Evolutionary conservation across 441 rosid genomes (phyloP).

Genomic region (Viola pubescens): DNA sequence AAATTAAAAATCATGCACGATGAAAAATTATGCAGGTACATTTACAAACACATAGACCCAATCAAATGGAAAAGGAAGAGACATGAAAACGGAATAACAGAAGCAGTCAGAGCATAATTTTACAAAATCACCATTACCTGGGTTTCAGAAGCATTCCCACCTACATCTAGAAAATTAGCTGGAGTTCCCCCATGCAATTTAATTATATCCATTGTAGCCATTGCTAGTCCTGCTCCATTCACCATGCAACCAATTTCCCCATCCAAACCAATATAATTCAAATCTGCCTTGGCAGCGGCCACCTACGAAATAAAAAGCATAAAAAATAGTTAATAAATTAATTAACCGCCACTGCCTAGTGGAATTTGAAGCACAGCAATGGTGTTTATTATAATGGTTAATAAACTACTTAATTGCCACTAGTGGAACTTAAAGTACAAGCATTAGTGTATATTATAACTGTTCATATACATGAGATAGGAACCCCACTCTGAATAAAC

Average conservation of each 20-base stretch:
- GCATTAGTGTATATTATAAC: too few species aligned
- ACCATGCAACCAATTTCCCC: conserved; percentile 99
- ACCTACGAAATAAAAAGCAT: conserved; percentile 39
- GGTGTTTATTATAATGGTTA: too few species aligned
- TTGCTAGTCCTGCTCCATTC: conserved; percentile 97
- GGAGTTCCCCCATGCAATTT: conserved; percentile 98
- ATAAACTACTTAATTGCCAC: too few species aligned
- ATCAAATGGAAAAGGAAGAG: neutral
- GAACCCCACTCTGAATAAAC: neutral
- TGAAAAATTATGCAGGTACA: neutral
- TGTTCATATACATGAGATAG: too few species aligned
- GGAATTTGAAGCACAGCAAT: neutral
- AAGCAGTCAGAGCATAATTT: conserved; percentile 12
- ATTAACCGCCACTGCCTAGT: neutral
- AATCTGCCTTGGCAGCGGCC: conserved; percentile 88
- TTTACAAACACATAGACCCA: neutral
- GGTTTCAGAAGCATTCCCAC: conserved; percentile 95
- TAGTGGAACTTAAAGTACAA: too few species aligned
- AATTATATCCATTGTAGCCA: conserved; percentile 98
- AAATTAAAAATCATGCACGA: neutral
- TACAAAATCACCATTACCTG: conserved; percentile 45
- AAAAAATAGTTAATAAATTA: conserved; percentile 5
- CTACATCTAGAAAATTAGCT: conserved; percentile 95
- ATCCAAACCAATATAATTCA: conserved; percentile 92
- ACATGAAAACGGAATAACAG: neutral